phyloP scores from a whole-genome alignment of 2,329 filamentous ascomycete genomes.

The Colletotrichum theobromicola region DNA sequence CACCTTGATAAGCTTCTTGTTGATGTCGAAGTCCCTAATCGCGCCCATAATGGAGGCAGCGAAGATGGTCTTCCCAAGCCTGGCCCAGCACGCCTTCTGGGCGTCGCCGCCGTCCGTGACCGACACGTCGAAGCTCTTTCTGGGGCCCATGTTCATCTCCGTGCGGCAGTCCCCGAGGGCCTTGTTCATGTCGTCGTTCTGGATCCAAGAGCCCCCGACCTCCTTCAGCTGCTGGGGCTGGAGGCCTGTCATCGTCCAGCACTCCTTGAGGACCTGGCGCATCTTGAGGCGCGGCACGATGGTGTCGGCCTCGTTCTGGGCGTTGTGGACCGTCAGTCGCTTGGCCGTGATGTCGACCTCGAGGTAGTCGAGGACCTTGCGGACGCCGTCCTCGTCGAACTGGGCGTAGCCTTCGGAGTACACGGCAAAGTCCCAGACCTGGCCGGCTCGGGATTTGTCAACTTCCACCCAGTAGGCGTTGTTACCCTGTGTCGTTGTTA shows the following conservation, averaged over 20 bases:
- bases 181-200: background rate
- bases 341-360: background rate
- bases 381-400: background rate
- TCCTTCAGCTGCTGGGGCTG: background rate
- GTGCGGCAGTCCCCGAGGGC: background rate
- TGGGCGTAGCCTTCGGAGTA: background rate
- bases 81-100: background rate
- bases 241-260: background rate
- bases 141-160: background rate
- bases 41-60: background rate
- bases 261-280: background rate
- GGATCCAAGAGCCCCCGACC: background rate
- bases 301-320: background rate
- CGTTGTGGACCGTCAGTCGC: background rate
- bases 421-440: background rate
- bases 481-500: background rate
- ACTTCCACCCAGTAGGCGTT: background rate
- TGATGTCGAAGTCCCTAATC: background rate
- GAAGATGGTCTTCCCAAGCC: background rate
- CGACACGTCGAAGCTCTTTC: background rate
- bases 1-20: background rate
- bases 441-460: background rate
- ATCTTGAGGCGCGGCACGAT: background rate
- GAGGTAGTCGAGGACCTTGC: background rate
- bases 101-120: background rate